Evolutionary conservation across 192 early-diverging fungal genomes (phyloP).

Genomic region (Chytriomyces sp.): DNA sequence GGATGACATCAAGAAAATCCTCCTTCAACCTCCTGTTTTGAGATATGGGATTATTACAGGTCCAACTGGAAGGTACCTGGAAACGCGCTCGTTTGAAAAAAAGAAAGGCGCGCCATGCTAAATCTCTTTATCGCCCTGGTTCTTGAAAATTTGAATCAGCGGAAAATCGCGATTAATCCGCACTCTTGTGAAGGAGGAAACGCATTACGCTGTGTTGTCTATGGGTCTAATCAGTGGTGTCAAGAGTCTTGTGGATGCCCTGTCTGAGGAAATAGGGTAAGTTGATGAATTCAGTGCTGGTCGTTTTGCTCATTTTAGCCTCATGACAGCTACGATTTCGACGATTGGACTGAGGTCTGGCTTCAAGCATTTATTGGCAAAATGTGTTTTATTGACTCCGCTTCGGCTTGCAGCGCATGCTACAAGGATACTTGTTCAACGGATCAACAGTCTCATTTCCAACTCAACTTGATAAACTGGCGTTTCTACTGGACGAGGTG

Average conservation of each 20-base stretch:
- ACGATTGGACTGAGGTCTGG: slow-evolving; percentile 31
- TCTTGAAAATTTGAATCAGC: not conserved
- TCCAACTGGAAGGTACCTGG: slow-evolving; percentile 12
- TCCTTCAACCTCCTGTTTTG: slow-evolving; percentile 24
- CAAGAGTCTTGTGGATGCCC: slow-evolving; percentile 25
- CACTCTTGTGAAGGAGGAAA: slow-evolving; percentile 6
- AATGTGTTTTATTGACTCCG: not conserved
- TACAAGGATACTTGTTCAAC: slow-evolving; percentile 30
- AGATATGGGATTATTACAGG: slow-evolving; percentile 31
- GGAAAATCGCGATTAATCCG: slow-evolving; percentile 17
- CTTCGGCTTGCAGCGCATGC: not conserved
- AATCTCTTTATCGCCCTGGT: not conserved
- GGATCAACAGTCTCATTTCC: not conserved
- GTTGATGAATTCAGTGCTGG: too few species aligned
- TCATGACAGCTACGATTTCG: slow-evolving; percentile 18
- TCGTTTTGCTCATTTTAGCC: too few species aligned
- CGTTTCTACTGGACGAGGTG: slow-evolving; percentile 36
- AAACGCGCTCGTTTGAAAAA: slow-evolving; percentile 8
- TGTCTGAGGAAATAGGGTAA: slow-evolving; percentile 33
- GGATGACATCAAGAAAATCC: not conserved
- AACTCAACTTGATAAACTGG: slow-evolving; percentile 28
- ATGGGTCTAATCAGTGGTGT: slow-evolving; percentile 14
- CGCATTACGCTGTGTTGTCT: slow-evolving; percentile 16
- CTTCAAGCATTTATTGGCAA: not conserved
- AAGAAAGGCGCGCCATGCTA: not conserved